Conservation (phyloP, 495 filamentous ascomycete genomes). For the Daldinia childiae region DNA sequence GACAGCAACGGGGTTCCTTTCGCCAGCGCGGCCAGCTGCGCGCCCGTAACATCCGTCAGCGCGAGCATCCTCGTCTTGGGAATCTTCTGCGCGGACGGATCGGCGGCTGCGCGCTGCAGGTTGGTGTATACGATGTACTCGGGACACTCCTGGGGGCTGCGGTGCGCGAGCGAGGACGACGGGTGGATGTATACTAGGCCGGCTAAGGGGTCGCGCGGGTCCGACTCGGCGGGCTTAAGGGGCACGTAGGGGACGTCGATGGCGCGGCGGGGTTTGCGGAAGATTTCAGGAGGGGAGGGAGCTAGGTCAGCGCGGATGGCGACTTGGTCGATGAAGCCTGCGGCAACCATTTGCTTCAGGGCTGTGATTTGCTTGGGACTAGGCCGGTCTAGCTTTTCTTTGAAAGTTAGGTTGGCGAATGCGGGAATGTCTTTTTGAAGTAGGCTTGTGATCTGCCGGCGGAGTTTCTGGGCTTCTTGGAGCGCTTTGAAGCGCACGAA, state of each 20-base stretch:
- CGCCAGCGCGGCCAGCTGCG: conserved; percentile 80
- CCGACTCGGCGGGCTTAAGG: conserved; percentile 70
- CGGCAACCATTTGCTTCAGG: conserved; percentile 88
- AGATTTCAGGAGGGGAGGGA: conserved; percentile 74
- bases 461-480: conserved; percentile 83
- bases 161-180: conserved; percentile 76
- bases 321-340: conserved; percentile 94
- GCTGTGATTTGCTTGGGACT: conserved; percentile 76
- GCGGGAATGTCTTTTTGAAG: conserved; percentile 77
- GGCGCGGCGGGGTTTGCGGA: conserved; percentile 77
- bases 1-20: conserved; percentile 85
- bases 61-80: conserved; percentile 90
- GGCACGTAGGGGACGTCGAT: conserved; percentile 93
- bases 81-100: conserved; percentile 60
- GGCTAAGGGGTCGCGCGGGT: conserved; percentile 55
- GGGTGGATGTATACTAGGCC: conserved; percentile 83
- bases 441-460: conserved; percentile 82
- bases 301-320: conserved; percentile 91
- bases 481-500: conserved; percentile 88
- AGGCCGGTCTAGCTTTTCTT: conserved; percentile 73
- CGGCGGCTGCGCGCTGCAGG: conserved; percentile 72
- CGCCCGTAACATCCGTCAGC: conserved; percentile 76
- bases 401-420: conserved; percentile 65
- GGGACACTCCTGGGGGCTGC: conserved; percentile 75
- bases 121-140: conserved; percentile 88